Evolutionary conservation across 768 basidiomycete genomes (phyloP), one percentile per base, ranked within the genome.

Genomic region (Chalciporus pseudorubinellus): DNA sequence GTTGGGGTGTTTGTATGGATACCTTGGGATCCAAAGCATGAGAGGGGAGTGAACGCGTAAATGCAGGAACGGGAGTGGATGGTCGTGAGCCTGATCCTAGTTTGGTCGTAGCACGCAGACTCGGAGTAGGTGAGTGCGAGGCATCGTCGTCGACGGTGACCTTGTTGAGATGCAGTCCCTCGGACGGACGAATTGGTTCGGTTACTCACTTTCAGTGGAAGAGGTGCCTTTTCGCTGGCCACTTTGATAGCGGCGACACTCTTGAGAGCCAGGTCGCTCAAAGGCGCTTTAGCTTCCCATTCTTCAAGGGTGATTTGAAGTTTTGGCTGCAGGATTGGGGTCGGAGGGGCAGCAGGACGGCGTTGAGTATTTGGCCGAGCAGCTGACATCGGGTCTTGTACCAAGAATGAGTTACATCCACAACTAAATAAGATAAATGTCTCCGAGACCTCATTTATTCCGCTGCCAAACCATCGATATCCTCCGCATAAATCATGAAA

Each of bases 1-100:
- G 93, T 61, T 98, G 92, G 1, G 94, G 87, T 0, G 93, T 95
- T 55, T 87, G 81, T 34, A 98, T 85, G 5, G 90, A 86, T 36
- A 83, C 79, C 44, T 79, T 81, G 3, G 91, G 89, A 62, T 89
- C 86, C 14, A 92, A 72, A 0, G 84, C 77, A 61, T 87, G 82
- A 8, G 70, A 62, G 12, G 63, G 38, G 12, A 51, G 44, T 3
- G 65, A 53, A 49, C 62, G 68, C 41, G 55, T 46, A 29, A 28
- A 53, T 16, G 50, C 52, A 39, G 49, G 48, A 24, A 57, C 64
- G 10, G 66, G 69, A 12, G 82, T 83, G 9, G 76, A 70, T 1
- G 82, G 79, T 28, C 80, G 74, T 6, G 79, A 70, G 51, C 57
- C 69, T 53, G 58, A 65, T 9, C 70, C 68, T 4, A 76, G 74